Percentiles rank a stretch among this genome's conserved stretches.
Evolutionary conservation across 2,329 filamentous ascomycete genomes (phyloP).

Genomic region (Arthrobotrys sinensis): DNA sequence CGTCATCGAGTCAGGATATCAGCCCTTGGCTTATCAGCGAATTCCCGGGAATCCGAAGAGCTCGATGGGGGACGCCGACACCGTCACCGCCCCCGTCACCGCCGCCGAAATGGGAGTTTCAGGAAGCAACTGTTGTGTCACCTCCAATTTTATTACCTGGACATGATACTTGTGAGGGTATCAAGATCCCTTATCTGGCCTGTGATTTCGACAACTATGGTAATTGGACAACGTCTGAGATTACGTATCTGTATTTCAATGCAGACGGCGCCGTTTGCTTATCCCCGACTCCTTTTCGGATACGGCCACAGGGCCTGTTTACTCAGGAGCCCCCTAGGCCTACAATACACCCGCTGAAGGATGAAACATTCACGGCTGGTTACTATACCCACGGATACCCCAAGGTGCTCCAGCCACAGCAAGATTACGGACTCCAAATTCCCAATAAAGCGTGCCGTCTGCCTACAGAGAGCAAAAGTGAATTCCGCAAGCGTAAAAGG

Average conservation of each 20-base stretch:
- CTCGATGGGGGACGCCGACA: background rate
- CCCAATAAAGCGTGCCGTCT: background rate
- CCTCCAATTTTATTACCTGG: slow-evolving; percentile 4
- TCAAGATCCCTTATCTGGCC: slow-evolving; percentile 2
- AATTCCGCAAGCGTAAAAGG: background rate
- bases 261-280: background rate
- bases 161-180: background rate
- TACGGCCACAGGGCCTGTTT: background rate
- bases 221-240: background rate
- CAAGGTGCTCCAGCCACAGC: background rate
- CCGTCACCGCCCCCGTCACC: too few relatives aligned
- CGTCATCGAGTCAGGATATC: too few relatives aligned
- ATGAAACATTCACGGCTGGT: background rate
- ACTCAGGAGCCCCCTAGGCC: background rate
- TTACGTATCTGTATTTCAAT: slow-evolving; percentile 15
- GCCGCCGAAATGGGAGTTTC: background rate
- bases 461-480: background rate
- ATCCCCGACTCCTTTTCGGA: background rate
- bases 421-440: background rate
- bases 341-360: background rate
- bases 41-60: background rate
- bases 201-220: background rate
- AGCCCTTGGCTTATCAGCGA: too few relatives aligned
- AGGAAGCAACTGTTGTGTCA: background rate
- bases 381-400: background rate